Evolutionary conservation across 2,329 filamentous ascomycete species (phyloP).

Genomic region (Alternaria triticimaculans): DNA sequence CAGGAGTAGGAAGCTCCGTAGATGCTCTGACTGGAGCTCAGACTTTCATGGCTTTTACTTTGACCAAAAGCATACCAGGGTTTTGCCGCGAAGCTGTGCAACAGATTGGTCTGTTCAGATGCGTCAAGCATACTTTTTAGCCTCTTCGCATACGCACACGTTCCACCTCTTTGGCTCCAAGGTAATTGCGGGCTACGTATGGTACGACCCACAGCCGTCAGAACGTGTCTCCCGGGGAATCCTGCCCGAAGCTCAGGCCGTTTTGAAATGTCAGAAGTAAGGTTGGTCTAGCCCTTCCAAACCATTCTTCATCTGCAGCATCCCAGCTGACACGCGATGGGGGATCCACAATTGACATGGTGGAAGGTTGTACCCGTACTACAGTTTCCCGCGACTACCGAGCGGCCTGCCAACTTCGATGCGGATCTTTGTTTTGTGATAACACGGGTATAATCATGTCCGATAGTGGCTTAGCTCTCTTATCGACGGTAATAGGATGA

Average conservation of each 20-base stretch:
- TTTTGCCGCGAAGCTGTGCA: constrained; percentile 33
- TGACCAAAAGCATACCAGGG: constrained; percentile 24
- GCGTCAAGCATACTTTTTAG: constrained; percentile 31
- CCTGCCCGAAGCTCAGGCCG: constrained; percentile 36
- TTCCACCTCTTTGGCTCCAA: constrained; percentile 33
- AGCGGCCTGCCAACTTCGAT: constrained; percentile 17
- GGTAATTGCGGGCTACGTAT: constrained; percentile 21
- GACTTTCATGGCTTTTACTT: constrained; percentile 26
- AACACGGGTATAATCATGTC: background rate
- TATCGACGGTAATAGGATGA: background rate
- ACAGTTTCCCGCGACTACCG: constrained; percentile 36
- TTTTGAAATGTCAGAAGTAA: constrained; percentile 32
- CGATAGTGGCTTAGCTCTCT: background rate
- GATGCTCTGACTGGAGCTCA: constrained; percentile 31
- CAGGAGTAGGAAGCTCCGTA: constrained; percentile 35
- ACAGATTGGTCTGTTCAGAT: constrained; percentile 38
- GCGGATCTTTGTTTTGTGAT: constrained; percentile 5
- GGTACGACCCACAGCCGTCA: constrained; percentile 31
- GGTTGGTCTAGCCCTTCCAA: constrained; percentile 32
- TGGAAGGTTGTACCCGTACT: constrained; percentile 27
- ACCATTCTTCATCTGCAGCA: constrained; percentile 30
- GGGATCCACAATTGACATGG: constrained; percentile 28
- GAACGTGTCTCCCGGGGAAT: constrained; percentile 35
- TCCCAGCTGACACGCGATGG: constrained; percentile 40
- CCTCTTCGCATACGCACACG: constrained; percentile 38